phyloP scores from a whole-genome alignment of 1,139 yeast genomes.

The Pichia sp. region DNA sequence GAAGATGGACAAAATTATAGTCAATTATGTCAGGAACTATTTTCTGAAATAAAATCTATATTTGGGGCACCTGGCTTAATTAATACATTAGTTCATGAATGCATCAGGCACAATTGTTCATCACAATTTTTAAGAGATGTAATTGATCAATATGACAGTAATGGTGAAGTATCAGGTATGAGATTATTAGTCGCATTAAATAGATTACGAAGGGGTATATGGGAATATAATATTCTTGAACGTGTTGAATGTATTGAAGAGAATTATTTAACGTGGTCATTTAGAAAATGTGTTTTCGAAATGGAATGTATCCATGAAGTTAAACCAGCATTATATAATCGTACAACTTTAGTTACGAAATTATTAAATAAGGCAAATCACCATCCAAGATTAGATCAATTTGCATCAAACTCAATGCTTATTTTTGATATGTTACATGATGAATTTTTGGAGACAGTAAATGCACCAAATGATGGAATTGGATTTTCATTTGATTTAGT shows the following conservation, averaged over 20 bases:
- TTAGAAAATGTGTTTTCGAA: conserved; percentile 14
- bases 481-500: conserved; percentile 12
- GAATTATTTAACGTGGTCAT: conserved; percentile 12
- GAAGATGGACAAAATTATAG: background rate
- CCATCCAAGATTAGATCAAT: conserved; percentile 7
- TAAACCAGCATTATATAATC: conserved; percentile 10
- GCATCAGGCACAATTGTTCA: conserved; percentile 14
- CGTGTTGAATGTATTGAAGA: conserved; percentile 13
- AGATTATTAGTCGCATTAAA: conserved; percentile 11
- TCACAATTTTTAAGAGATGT: conserved; percentile 11
- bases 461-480: conserved; percentile 1
- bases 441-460: conserved; percentile 10
- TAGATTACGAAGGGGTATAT: conserved; percentile 10
- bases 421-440: conserved; percentile 15
- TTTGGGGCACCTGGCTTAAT: conserved; percentile 7
- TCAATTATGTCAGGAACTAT: background rate
- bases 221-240: conserved; percentile 16
- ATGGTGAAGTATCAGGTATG: conserved; percentile 13
- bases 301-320: conserved; percentile 15
- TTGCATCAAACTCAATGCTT: conserved; percentile 13
- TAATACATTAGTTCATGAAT: conserved; percentile 11
- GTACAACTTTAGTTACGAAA: conserved; percentile 11
- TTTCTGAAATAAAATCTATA: conserved; percentile 6
- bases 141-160: conserved; percentile 14
- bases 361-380: conserved; percentile 11